Conservation (phyloP, 2,329 filamentous ascomycete species). For the Fusarium humuli region DNA sequence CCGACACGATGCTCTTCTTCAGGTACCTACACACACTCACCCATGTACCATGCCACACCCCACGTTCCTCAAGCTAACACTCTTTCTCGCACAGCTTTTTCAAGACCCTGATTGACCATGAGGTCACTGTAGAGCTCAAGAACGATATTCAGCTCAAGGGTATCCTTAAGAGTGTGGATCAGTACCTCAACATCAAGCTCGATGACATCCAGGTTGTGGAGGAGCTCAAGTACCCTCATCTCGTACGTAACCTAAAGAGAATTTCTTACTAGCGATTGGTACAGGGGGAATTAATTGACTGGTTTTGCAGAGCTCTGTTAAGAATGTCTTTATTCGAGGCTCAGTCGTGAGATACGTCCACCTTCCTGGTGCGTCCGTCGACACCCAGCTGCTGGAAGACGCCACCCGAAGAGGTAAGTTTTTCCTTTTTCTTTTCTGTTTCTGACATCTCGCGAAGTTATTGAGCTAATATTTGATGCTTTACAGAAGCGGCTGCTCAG, state of each 20-base stretch:
- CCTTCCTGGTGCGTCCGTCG: slow-evolving; percentile 82
- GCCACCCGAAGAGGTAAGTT: slow-evolving; percentile 83
- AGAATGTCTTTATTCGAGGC: slow-evolving; percentile 95
- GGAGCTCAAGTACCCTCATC: slow-evolving; percentile 92
- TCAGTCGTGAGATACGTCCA: slow-evolving; percentile 95
- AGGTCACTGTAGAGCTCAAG: slow-evolving; percentile 98
- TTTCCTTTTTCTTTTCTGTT: not conserved
- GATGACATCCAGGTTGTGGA: slow-evolving; percentile 95
- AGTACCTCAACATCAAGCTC: slow-evolving; percentile 99
- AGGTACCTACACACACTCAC: slow-evolving; percentile 49
- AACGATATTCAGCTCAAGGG: slow-evolving; percentile 98
- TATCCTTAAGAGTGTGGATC: slow-evolving; percentile 95
- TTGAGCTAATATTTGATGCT: slow-evolving; percentile 19
- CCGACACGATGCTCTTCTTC: slow-evolving; percentile 59
- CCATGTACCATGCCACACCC: not conserved
- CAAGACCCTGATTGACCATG: slow-evolving; percentile 97
- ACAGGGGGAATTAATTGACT: not conserved
- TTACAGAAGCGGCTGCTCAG: slow-evolving; percentile 67
- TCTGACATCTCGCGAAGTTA: not conserved
- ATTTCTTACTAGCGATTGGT: not conserved
- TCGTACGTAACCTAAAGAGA: slow-evolving; percentile 65
- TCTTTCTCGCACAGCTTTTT: slow-evolving; percentile 76
- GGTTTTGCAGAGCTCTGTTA: slow-evolving; percentile 73
- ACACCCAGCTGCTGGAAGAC: slow-evolving; percentile 88
- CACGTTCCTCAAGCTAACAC: slow-evolving; percentile 10